phyloP scores from a whole-genome alignment of 2,329 filamentous ascomycete species.

The Pseudocercospora vitis region DNA sequence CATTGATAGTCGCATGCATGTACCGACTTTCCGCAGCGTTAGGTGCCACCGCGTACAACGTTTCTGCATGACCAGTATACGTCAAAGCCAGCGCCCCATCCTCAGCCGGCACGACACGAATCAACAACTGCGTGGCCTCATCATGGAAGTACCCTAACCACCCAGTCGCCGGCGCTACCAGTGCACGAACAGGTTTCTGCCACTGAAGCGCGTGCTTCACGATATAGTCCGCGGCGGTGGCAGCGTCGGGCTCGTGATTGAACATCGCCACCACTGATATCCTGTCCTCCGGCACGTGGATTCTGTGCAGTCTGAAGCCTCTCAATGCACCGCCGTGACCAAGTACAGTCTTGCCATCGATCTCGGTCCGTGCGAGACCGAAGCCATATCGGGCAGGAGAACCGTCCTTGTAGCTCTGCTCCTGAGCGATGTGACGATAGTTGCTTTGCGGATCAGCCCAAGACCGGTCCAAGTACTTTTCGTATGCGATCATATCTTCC shows the following conservation, averaged over 20 bases:
- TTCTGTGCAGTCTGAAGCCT: conserved; percentile 43
- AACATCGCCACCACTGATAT: conserved; percentile 45
- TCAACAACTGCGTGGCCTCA: conserved; percentile 37
- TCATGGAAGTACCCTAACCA: conserved; percentile 46
- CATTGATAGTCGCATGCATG: conserved; percentile 36
- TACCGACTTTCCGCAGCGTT: conserved; percentile 27
- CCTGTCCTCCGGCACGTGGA: conserved; percentile 39
- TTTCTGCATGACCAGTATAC: conserved; percentile 13
- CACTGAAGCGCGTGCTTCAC: conserved; percentile 35
- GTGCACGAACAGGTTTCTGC: conserved; percentile 25
- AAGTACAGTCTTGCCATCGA: conserved; percentile 31
- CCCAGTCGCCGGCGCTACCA: background rate
- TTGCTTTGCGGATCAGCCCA: conserved; percentile 37
- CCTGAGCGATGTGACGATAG: conserved; percentile 37
- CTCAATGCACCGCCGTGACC: conserved; percentile 47
- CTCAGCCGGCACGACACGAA: conserved; percentile 29
- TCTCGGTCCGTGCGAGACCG: conserved; percentile 37
- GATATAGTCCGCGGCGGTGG: conserved; percentile 33
- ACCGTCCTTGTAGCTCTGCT: conserved; percentile 40
- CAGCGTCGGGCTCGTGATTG: conserved; percentile 42
- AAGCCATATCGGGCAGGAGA: conserved; percentile 41
- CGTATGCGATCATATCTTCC: conserved; percentile 50
- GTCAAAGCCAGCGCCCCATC: conserved; percentile 27
- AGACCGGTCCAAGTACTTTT: conserved; percentile 42
- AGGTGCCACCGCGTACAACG: conserved; percentile 7